Base-by-base conservation (phyloP, 257 asterid species). In the Thymus mandschuricus region DNA sequence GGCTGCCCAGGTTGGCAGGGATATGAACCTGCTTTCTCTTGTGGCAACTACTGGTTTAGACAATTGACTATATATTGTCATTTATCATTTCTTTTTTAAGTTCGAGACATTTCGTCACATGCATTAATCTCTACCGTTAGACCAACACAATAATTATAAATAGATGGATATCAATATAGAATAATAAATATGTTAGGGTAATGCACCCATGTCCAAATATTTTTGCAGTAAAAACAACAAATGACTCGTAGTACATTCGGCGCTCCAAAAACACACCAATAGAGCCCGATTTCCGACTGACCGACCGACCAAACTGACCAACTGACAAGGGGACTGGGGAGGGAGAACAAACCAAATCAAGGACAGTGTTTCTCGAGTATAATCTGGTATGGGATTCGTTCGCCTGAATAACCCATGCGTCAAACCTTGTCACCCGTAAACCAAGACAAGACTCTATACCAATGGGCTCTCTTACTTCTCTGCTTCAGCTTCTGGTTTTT, bases 1-100 rank as follows among this genome's bases (percentile, higher is more conserved):
- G 80, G 86, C 91, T 89, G 92, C 96, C 96, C 96, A 88, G 98
- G 93, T 87, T 86, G 83, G 96, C 89, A 75, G 79, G 78, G 68
- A 7, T 38, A 38, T 72, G 58, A 60, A 11, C 66, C 79, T 88
- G 98, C 92, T 83, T 74, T 83, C 98, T 85, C 96, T 92, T 84
- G 97, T 84, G 93, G 98, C 93, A 86, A 88, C 76, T 88, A 80
- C 80, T 80, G 88, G 50, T 43, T 35, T 50, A 10, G 73, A 49
- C 66, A 29, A 38, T 21, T 66, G 54, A 41, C 46, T 1, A 43
- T 43, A 7, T 72, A 60, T 58, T 50, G 57, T 21, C 69, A 75
- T 67, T 49, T 7, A 21, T 21, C 21, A 21, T 21, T 21, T 21
- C 21, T 21, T 21, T 21, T 21, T 21, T 21, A 21, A 21, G 21